Conservation (phyloP, 352 stramenopile species). For the Phytophthora megakarya region DNA sequence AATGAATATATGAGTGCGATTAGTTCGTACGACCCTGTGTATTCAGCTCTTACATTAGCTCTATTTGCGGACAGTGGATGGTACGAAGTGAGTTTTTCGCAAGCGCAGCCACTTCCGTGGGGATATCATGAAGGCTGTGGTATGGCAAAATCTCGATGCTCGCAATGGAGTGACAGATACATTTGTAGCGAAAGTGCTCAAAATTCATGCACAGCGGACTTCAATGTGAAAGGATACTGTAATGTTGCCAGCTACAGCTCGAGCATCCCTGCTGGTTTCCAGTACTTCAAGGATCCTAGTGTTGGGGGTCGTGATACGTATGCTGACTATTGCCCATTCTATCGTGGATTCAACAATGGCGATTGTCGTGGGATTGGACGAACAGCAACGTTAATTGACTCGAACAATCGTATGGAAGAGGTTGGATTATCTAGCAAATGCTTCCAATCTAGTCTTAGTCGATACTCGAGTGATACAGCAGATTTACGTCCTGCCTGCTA, state of each 20-base stretch:
- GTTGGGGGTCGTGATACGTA: constrained; percentile 69
- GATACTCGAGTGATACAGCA: constrained; percentile 39
- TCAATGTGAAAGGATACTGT: constrained; percentile 77
- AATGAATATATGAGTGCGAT: constrained; percentile 89
- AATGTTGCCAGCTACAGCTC: constrained; percentile 67
- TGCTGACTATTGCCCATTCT: constrained; percentile 84
- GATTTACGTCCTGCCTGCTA: constrained; percentile 58
- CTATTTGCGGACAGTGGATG: constrained; percentile 85
- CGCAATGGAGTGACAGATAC: constrained; percentile 73
- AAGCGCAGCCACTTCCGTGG: constrained; percentile 67
- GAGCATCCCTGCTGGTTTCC: constrained; percentile 76
- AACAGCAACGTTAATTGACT: constrained; percentile 40
- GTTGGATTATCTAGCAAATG: constrained; percentile 60
- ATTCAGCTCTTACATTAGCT: constrained; percentile 71
- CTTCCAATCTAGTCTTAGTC: constrained; percentile 73
- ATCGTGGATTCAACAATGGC: constrained; percentile 76
- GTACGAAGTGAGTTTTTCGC: constrained; percentile 72
- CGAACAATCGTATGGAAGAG: constrained; percentile 60
- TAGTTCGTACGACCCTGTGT: constrained; percentile 74
- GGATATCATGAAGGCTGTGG: constrained; percentile 78
- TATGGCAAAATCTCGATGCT: constrained; percentile 61
- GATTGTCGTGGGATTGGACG: constrained; percentile 70
- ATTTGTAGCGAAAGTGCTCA: constrained; percentile 55
- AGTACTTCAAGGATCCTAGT: constrained; percentile 75
- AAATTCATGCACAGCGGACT: constrained; percentile 64